Percentiles rank a stretch among this genome's conserved stretches.
Evolutionary conservation across 768 basidiomycete genomes (phyloP).

Genomic region (Lactarius tabidus): DNA sequence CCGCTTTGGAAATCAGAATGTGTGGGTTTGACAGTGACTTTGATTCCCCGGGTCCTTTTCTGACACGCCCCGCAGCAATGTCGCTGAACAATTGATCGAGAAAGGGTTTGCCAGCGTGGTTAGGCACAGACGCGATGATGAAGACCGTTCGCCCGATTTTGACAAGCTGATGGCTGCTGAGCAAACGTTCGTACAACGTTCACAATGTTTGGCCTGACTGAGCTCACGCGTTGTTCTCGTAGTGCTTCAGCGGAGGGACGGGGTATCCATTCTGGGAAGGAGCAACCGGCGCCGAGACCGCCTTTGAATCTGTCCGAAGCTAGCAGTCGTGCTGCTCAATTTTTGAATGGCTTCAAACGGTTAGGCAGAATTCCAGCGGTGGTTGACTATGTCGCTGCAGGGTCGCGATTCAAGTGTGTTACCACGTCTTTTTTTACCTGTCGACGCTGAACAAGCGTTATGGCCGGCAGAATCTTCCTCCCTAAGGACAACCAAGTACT

Average conservation of each 20-base stretch:
- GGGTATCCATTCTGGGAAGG: constrained; percentile 93
- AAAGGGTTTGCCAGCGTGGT: constrained; percentile 88
- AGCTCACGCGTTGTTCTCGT: constrained; percentile 21
- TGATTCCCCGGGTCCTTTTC: not conserved
- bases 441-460: not conserved
- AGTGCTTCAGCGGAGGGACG: constrained; percentile 75
- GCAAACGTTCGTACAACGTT: constrained; percentile 58
- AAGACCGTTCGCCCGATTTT: constrained; percentile 92
- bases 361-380: constrained; percentile 77
- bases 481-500: constrained; percentile 92
- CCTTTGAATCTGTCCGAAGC: constrained; percentile 92
- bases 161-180: constrained; percentile 96
- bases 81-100: constrained; percentile 91
- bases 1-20: constrained; percentile 74
- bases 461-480: constrained; percentile 57
- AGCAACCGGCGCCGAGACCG: constrained; percentile 69
- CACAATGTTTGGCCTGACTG: not conserved
- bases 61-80: constrained; percentile 54
- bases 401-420: constrained; percentile 87
- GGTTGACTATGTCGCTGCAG: constrained; percentile 91
- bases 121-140: constrained; percentile 91
- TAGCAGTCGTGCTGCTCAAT: constrained; percentile 72
- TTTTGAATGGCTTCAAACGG: constrained; percentile 89
- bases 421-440: constrained; percentile 23
- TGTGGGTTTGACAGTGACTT: constrained; percentile 44